Evolutionary conservation across 169 alveolate genomes (phyloP).

Genomic region (Plasmodium malariae): DNA sequence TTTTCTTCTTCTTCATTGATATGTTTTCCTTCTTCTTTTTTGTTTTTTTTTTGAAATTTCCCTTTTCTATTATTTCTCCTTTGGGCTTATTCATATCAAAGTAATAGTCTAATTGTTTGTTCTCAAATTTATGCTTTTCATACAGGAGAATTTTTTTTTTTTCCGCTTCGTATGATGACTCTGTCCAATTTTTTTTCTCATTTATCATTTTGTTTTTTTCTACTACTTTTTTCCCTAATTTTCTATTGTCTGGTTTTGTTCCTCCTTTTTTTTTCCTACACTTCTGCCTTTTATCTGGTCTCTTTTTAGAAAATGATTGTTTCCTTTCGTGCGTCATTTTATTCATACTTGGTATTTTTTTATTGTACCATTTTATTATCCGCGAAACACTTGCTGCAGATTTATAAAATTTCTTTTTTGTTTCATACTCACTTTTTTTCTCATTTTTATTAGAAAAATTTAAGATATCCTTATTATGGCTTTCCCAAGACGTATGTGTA

Average conservation of each 20-base stretch:
- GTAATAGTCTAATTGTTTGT: background rate
- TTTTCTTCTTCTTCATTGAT: background rate
- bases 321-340: background rate
- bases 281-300: background rate
- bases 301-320: background rate
- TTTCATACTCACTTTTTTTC: background rate
- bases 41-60: background rate
- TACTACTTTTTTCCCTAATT: constrained; percentile 7
- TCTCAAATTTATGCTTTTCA: background rate
- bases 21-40: background rate
- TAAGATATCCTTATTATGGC: background rate
- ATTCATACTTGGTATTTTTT: background rate
- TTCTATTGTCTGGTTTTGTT: background rate
- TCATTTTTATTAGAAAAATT: too few relatives aligned
- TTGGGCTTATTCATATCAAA: background rate
- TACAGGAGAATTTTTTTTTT: background rate
- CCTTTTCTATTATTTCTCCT: background rate
- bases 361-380: background rate
- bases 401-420: constrained; percentile 7
- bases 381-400: background rate
- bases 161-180: constrained; percentile 2
- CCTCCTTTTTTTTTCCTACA: background rate
- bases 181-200: constrained; percentile 1
- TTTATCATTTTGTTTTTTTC: constrained; percentile 3
- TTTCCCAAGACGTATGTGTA: background rate